Evolutionary conservation across 129 eudicot genomes (phyloP), one percentile per base, ranked within the genome.

Genomic region (Artemisia tridentata): DNA sequence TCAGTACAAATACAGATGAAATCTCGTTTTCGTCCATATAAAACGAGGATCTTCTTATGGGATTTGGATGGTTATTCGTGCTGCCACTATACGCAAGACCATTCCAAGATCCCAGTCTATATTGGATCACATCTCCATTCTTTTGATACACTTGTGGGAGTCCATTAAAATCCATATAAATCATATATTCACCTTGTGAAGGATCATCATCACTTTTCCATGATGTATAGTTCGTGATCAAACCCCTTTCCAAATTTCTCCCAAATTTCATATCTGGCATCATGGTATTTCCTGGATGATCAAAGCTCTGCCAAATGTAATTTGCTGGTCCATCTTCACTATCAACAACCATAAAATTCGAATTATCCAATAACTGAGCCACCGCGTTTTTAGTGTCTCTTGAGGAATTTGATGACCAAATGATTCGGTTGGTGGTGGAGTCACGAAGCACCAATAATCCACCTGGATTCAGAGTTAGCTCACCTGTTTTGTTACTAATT

Each of bases 41-140:
- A 61, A 55, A 73, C 59, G 43, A 27, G 50, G 11, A 5, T 4
- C 1, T 17, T 11, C 11, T 49, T 3, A 54, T 50, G 0, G 75
- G 75, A 19, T 72, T 72, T 27, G 12, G 18, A 10, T 20, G 67
- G 67, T 65, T 23, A 15, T 27, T 38, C 4, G 69, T 58, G 6
- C 47, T 60, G 14, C 83, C 83, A 31, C 56, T 73, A 63, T 29
- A 73, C 14, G 55, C 21, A 1, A 74, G 13, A 11, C 83, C 83
- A 38, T 80, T 80, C 83, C 83, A 80, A 3, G 84, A 78, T 19
- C 80, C 84, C 0, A 7, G 16, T 5, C 80, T 50, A 19, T 19
- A 69, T 7, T 7, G 54, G n/a, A 65, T 38, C 5, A 11, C 8
- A 23, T 27, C 43, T 2, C 69, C 64, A 0, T 48, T 41, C n/a